phyloP scores from a whole-genome alignment of 2,329 filamentous ascomycete species.

The Taxawa tesnikishii region DNA sequence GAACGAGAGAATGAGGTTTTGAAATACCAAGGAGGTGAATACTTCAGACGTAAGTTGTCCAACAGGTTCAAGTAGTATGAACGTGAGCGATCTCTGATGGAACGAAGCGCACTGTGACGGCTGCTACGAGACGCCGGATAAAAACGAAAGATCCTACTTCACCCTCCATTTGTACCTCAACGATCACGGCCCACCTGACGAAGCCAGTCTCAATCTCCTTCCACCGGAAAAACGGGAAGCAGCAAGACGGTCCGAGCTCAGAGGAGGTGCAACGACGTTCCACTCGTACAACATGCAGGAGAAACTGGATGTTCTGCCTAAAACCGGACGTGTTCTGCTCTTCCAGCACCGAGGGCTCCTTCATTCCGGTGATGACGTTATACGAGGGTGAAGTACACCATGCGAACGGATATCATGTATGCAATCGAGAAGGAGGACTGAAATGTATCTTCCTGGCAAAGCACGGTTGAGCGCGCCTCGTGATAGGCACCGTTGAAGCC shows the following conservation, averaged over 20 bases:
- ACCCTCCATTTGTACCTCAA: conserved; percentile 47
- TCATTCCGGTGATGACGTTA: conserved; percentile 43
- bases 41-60: conserved; percentile 44
- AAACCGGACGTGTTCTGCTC: conserved; percentile 38
- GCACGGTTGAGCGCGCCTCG: too few relatives aligned
- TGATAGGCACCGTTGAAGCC: too few relatives aligned
- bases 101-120: conserved; percentile 58
- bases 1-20: conserved; percentile 68
- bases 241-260: conserved; percentile 18
- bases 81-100: too few relatives aligned
- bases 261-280: conserved; percentile 45
- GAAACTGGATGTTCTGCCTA: conserved; percentile 34
- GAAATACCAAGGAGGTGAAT: conserved; percentile 59
- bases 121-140: conserved; percentile 45
- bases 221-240: conserved; percentile 16
- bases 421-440: conserved; percentile 15
- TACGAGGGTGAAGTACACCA: conserved; percentile 42
- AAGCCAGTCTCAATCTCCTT: neutral
- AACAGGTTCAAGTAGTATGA: too few relatives aligned
- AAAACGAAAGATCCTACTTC: conserved; percentile 37
- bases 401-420: conserved; percentile 47
- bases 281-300: conserved; percentile 20
- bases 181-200: conserved; percentile 22
- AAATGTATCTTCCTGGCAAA: too few relatives aligned
- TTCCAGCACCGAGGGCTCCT: conserved; percentile 43